Base-by-base conservation (phyloP, 1,139 yeast species). In the Barnettozyma hawaiiensis region DNA sequence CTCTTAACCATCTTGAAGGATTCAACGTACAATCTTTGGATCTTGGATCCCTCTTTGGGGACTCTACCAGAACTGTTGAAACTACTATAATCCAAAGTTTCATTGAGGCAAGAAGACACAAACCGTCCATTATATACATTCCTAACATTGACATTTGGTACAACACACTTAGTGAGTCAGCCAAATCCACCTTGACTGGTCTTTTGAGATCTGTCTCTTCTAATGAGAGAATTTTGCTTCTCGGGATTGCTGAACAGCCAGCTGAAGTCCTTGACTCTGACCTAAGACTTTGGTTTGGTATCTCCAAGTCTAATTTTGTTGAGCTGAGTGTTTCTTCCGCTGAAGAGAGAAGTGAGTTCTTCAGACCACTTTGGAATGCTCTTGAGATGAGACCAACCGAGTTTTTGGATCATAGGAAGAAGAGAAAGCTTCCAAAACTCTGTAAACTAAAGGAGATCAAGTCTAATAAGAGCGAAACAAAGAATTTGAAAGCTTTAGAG, bases 11-110 rank as follows among this genome's bases (percentile, higher is more conserved):
- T 53, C 67, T 94, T 47, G 98, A 92, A 64, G 96, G 96, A 0
- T 89, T 82, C 55, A 95, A 89, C 58, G 81, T 89, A 9, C 97
- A 92, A 58, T 76, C 85, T 1, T 68, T 94, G 37, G 98, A 92
- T 60, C 68, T 92, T 47, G 87, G 90, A 1, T 73, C 82, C 18
- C 62, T 92, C 46, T 78, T 82, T 53, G 81, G 92, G 12, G 97
- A 90, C 56, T 73, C 95, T 5, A 76, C 94, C 0, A 69, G 89
- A 49, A 79, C 95, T 0, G 81, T 95, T 1, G 98, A 92, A 57
- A 85, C 89, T 59, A 75, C 85, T 1, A 73, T 90, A 32, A 85
- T 92, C 22, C 96, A 89, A 58, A 73, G 86, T 20, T 82, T 94
- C 58, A 72, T 85, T 24, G 99, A 92, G 63, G 95, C 95, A 3